These are phyloP conservation scores for Thermomucor indicae-seudaticae DNA, from an alignment of 371 early-diverging fungal genomes.

Conservation along the genomic window DNA sequence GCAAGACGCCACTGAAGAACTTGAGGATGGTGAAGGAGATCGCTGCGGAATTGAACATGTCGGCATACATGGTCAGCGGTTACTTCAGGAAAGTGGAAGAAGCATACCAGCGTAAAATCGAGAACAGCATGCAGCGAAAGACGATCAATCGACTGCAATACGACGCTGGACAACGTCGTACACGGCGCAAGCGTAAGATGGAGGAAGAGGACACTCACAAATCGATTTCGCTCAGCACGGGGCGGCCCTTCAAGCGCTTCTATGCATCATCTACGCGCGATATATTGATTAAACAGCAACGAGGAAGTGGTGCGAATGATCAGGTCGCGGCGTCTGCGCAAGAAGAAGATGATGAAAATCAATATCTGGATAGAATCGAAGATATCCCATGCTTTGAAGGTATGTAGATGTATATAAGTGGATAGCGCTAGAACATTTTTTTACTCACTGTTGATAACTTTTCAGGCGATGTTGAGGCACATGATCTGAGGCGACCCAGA, in stretches of 20 bases:
- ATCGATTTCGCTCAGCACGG: constrained; percentile 1
- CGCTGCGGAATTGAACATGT: constrained; percentile 24
- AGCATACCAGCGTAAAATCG: constrained; percentile 17
- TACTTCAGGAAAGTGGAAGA: constrained; percentile 41
- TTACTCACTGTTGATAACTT: too few relatives aligned
- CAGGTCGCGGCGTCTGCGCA: neutral
- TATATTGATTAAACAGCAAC: too few relatives aligned
- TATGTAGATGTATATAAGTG: too few relatives aligned
- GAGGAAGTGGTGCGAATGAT: neutral
- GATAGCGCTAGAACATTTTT: too few relatives aligned
- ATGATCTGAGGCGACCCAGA: neutral
- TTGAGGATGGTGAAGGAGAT: constrained; percentile 23
- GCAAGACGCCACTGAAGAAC: constrained; percentile 36
- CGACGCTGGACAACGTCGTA: constrained; percentile 3
- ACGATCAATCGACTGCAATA: neutral
- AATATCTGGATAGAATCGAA: neutral
- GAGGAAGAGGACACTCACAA: neutral
- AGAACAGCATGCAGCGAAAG: neutral
- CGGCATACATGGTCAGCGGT: constrained; percentile 28
- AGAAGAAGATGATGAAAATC: neutral
- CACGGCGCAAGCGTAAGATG: neutral
- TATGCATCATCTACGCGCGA: too few relatives aligned
- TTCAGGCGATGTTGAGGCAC: neutral
- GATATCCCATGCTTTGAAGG: too few relatives aligned
- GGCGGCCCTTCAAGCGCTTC: neutral